phyloP scores from a whole-genome alignment of 1,284 basidiomycete genomes.

The Pseudozyma pruni region DNA sequence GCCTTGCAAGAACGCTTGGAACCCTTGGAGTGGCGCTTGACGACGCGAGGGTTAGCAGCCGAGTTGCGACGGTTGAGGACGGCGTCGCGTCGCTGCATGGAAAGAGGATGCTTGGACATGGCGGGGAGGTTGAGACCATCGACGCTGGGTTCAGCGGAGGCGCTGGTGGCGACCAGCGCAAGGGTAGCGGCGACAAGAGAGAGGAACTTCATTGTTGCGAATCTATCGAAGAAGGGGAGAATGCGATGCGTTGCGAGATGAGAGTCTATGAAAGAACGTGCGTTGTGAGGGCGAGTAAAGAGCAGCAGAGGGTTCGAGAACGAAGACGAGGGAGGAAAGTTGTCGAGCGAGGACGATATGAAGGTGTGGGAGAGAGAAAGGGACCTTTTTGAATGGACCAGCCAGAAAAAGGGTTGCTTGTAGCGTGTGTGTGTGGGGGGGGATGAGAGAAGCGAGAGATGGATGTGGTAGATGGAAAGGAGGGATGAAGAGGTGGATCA shows the following conservation, averaged over 20 bases:
- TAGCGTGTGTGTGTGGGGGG: not conserved
- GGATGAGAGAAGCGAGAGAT: not conserved
- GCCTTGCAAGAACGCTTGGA: conserved; percentile 39
- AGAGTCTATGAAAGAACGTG: conserved; percentile 25
- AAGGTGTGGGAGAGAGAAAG: not conserved
- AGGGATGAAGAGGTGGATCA: not conserved
- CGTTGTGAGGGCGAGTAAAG: not conserved
- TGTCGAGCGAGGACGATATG: not conserved
- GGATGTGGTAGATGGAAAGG: conserved; percentile 6
- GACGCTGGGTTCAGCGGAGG: conserved; percentile 29
- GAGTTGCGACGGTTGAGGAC: conserved; percentile 23
- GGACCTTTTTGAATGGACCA: conserved; percentile 23
- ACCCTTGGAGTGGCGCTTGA: conserved; percentile 29
- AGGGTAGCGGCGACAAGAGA: conserved; percentile 36
- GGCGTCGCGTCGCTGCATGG: conserved; percentile 43
- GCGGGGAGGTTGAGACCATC: conserved; percentile 37
- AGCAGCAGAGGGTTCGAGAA: not conserved
- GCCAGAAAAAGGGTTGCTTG: conserved; percentile 13
- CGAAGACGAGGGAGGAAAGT: conserved; percentile 4
- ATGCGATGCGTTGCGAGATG: not conserved
- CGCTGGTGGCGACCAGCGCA: conserved; percentile 29
- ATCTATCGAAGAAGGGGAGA: not conserved
- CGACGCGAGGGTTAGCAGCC: conserved; percentile 4
- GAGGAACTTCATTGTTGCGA: conserved; percentile 50
- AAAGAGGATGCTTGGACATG: conserved; percentile 42